Percentiles rank a stretch among this genome's conserved stretches.
phyloP scores from a whole-genome alignment of 192 early-diverging fungal species.

The Linnemannia schmuckeri region DNA sequence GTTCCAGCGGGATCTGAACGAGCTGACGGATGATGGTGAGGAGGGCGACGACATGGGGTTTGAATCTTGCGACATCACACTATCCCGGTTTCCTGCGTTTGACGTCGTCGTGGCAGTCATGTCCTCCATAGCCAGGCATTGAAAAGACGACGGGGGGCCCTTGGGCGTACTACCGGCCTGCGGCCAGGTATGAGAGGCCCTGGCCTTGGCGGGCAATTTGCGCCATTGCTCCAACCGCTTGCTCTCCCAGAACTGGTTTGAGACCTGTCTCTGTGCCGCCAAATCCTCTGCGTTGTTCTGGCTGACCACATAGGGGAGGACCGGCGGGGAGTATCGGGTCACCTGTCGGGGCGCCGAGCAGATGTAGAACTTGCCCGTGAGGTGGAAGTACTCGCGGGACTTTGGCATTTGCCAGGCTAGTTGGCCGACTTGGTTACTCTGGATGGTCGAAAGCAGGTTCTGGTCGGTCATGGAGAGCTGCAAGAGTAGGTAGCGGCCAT shows the following conservation, averaged over 20 bases:
- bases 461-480: constrained; percentile 76
- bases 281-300: constrained; percentile 21
- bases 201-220: constrained; percentile 61
- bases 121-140: constrained; percentile 70
- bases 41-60: constrained; percentile 46
- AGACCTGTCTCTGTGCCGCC: constrained; percentile 36
- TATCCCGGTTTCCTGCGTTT: constrained; percentile 21
- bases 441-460: constrained; percentile 77
- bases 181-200: constrained; percentile 83
- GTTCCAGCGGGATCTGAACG: constrained; percentile 53
- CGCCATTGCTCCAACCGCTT: constrained; percentile 72
- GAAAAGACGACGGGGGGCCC: constrained; percentile 63
- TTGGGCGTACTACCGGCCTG: constrained; percentile 67
- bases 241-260: constrained; percentile 76
- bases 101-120: constrained; percentile 52
- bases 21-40: constrained; percentile 46
- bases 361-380: constrained; percentile 79
- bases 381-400: constrained; percentile 74
- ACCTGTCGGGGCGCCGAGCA: constrained; percentile 76
- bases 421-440: constrained; percentile 72
- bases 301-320: constrained; percentile 41
- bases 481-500: constrained; percentile 73
- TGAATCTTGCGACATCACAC: constrained; percentile 46
- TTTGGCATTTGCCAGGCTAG: constrained; percentile 80
- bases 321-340: constrained; percentile 72